A percentile compares a stretch with the other conserved stretches of the same genome.
phyloP scores from a whole-genome alignment of 2,329 filamentous ascomycete species.

The Drechslera avenae region DNA sequence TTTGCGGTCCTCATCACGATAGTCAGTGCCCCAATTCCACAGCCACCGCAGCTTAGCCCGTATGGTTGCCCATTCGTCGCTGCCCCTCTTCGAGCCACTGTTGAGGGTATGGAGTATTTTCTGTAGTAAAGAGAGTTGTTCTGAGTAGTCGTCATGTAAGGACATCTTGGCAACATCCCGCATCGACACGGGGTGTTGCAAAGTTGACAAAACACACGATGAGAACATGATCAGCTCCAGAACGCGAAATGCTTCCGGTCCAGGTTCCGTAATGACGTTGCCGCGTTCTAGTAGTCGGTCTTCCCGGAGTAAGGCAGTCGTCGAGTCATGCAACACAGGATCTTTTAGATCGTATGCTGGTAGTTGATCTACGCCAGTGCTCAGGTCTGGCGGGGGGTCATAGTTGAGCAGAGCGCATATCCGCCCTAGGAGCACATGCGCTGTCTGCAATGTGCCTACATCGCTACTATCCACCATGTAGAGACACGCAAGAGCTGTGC shows the following conservation, averaged over 20 bases:
- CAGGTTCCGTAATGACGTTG: slow-evolving; percentile 70
- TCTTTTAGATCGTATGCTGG: slow-evolving; percentile 50
- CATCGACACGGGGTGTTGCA: slow-evolving; percentile 51
- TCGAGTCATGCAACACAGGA: slow-evolving; percentile 38
- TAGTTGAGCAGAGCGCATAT: slow-evolving; percentile 66
- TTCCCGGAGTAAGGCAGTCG: slow-evolving; percentile 46
- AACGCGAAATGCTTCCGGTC: slow-evolving; percentile 60
- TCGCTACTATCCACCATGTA: slow-evolving; percentile 69
- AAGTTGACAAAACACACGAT: slow-evolving; percentile 50
- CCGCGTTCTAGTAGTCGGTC: slow-evolving; percentile 60
- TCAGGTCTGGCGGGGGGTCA: slow-evolving; percentile 59
- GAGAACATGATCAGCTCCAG: slow-evolving; percentile 66
- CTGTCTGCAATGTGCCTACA: slow-evolving; percentile 62
- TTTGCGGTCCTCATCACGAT: slow-evolving; percentile 45
- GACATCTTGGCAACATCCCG: slow-evolving; percentile 62
- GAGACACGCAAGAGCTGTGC: slow-evolving; percentile 68
- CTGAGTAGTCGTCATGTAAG: slow-evolving; percentile 65
- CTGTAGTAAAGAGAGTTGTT: slow-evolving; percentile 66
- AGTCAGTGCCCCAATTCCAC: slow-evolving; percentile 68
- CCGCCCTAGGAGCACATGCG: slow-evolving; percentile 65
- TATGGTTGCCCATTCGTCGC: slow-evolving; percentile 56
- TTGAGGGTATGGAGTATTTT: slow-evolving; percentile 63
- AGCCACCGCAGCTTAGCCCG: slow-evolving; percentile 74
- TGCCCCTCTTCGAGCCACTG: slow-evolving; percentile 63
- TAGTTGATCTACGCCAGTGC: slow-evolving; percentile 49